These are phyloP conservation scores for Echium plantagineum DNA, from an alignment of 257 asterid species.

Conservation along the genomic window DNA sequence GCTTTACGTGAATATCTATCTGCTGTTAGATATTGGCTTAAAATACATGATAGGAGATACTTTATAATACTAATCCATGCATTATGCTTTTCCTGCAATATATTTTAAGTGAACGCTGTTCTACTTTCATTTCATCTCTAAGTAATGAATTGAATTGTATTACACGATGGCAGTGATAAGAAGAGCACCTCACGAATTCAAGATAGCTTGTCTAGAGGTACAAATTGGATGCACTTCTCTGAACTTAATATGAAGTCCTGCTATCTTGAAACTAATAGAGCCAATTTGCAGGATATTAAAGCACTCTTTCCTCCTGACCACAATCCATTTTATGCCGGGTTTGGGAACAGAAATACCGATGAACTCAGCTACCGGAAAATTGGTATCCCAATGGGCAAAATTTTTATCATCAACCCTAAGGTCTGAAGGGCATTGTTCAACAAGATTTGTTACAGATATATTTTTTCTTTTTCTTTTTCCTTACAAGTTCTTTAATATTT, in stretches of 20 bases:
- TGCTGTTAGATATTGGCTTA: neutral
- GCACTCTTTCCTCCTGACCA: constrained; percentile 92
- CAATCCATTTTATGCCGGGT: constrained; percentile 96
- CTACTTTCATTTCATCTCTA: constrained; percentile 1
- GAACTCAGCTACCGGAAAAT: constrained; percentile 96
- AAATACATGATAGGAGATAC: neutral
- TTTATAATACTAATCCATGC: neutral
- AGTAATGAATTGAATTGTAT: neutral
- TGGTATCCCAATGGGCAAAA: constrained; percentile 97
- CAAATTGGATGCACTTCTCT: neutral
- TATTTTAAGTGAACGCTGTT: neutral
- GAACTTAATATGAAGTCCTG: neutral
- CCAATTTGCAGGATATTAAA: constrained; percentile 71
- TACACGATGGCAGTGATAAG: constrained; percentile 60
- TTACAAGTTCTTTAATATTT: neutral
- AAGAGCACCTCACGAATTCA: constrained; percentile 99
- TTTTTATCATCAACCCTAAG: constrained; percentile 95
- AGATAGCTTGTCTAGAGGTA: constrained; percentile 98
- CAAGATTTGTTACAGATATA: neutral
- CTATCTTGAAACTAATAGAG: neutral
- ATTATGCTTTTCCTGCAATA: neutral
- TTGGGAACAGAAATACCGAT: constrained; percentile 95
- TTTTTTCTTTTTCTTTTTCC: neutral
- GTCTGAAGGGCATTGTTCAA: constrained; percentile 14
- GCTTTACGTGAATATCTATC: neutral